Evolutionary conservation across 495 filamentous ascomycete species (phyloP), one percentile per base, ranked within the genome.

Genomic region (Baudoinia panamericana): DNA sequence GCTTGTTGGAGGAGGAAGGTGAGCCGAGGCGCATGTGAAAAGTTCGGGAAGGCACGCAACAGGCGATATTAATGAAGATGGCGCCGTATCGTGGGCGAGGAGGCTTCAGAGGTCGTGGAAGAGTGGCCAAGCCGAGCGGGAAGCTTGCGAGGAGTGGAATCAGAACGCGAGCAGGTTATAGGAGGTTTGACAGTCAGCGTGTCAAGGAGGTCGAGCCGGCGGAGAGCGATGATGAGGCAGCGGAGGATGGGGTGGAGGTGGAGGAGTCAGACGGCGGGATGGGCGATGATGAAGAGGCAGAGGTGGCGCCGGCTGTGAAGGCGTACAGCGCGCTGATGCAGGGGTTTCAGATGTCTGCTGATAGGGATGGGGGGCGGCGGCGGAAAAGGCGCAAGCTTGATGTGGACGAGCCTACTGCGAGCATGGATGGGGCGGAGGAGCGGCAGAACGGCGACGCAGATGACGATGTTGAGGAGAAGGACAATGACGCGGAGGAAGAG

Each of bases 301-400:
- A 46, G 6, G 29, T 25, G 6, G 21, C 35, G 22, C 32, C 50
- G 1, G 36, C 34, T 8, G 50, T 25, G 8, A 59, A 57, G 27
- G 52, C 66, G 10, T 68, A 64, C 42, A 61, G 56, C 28, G 39
- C 52, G n/a, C 55, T 68, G 6, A 46, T 69, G 2, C 47, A 64
- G 32, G 58, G 58, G 2, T 55, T 68, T 4, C 43, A 48, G 54
- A 69, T 80, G 48, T 68, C 76, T 30, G 51, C 62, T 19, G 69
- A 76, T 11, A 61, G 68, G 5, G 64, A 66, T 15, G 68, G 38
- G 25, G 16, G n/a, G n/a, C 74, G 74, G 37, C 70, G 63, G 43
- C 59, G 68, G 9, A 93, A 87, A 56, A 71, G 70, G 59, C 67
- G 80, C 52, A 87, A 84, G 53, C 50, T 83, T 20, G 63, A 70